A percentile compares a stretch with the other conserved stretches of the same genome.
Evolutionary conservation across 768 basidiomycete genomes (phyloP).

Genomic region (Psilocybe cyanescens): DNA sequence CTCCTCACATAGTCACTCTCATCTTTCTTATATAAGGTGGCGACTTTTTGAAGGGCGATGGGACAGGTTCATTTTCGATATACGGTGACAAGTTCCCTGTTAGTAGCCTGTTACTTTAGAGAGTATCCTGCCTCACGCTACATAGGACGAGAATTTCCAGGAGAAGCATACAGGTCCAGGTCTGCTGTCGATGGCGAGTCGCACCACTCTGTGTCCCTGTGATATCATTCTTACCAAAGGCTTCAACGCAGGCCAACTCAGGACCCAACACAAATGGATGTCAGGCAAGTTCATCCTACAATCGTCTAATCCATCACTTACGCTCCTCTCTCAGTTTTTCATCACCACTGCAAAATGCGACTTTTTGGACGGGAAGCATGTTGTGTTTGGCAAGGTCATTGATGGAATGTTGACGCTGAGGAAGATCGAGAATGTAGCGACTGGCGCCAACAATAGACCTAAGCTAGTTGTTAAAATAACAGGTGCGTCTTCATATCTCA

Average conservation of each 20-base stretch:
- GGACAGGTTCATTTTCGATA: slow-evolving; percentile 96
- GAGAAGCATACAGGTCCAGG: slow-evolving; percentile 89
- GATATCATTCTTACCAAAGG: neutral
- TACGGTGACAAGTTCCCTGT: slow-evolving; percentile 95
- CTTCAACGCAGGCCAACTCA: slow-evolving; percentile 78
- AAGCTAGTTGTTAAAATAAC: slow-evolving; percentile 89
- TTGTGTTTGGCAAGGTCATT: slow-evolving; percentile 89
- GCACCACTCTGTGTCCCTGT: neutral
- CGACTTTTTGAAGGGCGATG: slow-evolving; percentile 93
- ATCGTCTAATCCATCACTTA: neutral
- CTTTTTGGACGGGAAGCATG: slow-evolving; percentile 94
- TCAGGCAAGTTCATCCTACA: slow-evolving; percentile 47
- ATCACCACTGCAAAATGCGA: slow-evolving; percentile 94
- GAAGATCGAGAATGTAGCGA: slow-evolving; percentile 96
- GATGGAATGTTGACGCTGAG: slow-evolving; percentile 95
- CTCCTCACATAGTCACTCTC: neutral
- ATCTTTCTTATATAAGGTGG: slow-evolving; percentile 59
- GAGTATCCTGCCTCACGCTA: neutral
- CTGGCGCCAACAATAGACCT: slow-evolving; percentile 87
- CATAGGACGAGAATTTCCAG: slow-evolving; percentile 91
- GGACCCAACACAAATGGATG: slow-evolving; percentile 95
- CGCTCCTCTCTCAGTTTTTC: slow-evolving; percentile 73
- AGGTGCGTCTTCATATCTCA: slow-evolving; percentile 49
- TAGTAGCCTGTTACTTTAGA: slow-evolving; percentile 24
- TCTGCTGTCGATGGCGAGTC: slow-evolving; percentile 85